Percentiles rank a stretch among this genome's conserved stretches.
These are phyloP conservation scores for Pseudotsuga menziesii DNA, from an alignment of 75 land plant species.

Conservation along the genomic window DNA sequence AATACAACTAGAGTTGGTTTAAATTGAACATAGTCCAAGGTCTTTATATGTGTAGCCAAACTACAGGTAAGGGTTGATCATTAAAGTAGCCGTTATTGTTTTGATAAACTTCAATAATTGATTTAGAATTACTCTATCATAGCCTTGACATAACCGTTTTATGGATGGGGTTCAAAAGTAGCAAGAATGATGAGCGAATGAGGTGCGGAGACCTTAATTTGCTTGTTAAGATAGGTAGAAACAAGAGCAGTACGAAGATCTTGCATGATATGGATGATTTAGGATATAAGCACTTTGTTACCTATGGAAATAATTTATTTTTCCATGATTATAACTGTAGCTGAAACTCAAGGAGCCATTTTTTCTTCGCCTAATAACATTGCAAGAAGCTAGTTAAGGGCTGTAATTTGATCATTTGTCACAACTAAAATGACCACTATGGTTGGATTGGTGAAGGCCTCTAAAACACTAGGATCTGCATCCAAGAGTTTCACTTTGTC, in stretches of 20 bases:
- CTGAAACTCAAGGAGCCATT: conserved; percentile 42
- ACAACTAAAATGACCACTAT: conserved; percentile 46
- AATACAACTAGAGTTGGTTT: conserved; percentile 15
- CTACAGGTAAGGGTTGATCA: conserved; percentile 36
- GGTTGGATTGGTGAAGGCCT: conserved; percentile 53
- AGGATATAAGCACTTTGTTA: conserved; percentile 23
- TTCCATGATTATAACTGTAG: conserved; percentile 44
- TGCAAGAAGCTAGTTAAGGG: conserved; percentile 18
- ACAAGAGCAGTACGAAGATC: conserved; percentile 36
- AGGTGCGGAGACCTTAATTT: conserved; percentile 52
- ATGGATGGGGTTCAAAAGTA: conserved; percentile 56
- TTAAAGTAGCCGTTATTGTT: conserved; percentile 20
- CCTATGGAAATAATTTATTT: conserved; percentile 50
- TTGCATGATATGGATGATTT: conserved; percentile 43
- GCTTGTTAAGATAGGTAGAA: conserved; percentile 2
- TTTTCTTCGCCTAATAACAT: conserved; percentile 45
- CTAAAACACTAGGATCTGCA: conserved; percentile 47
- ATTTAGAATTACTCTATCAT: conserved; percentile 19
- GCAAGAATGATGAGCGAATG: conserved; percentile 60
- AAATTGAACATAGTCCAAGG: conserved; percentile 29
- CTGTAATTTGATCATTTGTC: conserved; percentile 50
- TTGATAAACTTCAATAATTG: conserved; percentile 19
- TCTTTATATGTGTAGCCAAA: conserved; percentile 14
- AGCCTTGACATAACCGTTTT: conserved; percentile 39
- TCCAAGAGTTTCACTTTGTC: conserved; percentile 66